Evolutionary conservation across 2,329 filamentous ascomycete species (phyloP).

Genomic region (Penicillium expansum): DNA sequence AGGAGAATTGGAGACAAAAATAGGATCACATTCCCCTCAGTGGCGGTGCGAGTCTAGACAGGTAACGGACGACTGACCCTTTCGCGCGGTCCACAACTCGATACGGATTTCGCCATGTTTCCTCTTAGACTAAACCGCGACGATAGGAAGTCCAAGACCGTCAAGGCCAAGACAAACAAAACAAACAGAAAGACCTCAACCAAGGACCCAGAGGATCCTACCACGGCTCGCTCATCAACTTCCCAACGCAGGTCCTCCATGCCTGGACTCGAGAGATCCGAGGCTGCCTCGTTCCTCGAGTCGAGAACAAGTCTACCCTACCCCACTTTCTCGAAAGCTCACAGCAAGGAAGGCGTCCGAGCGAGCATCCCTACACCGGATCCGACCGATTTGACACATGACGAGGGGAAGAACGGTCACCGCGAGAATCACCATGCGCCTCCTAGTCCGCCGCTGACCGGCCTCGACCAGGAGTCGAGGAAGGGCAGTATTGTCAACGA

Average conservation of each 20-base stretch:
- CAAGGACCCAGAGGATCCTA: slow-evolving; percentile 34
- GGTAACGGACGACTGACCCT: slow-evolving; percentile 13
- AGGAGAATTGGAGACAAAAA: slow-evolving; percentile 23
- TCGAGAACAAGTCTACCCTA: slow-evolving; percentile 63
- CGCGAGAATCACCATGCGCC: slow-evolving; percentile 39
- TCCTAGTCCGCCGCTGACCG: slow-evolving; percentile 50
- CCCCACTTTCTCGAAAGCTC: slow-evolving; percentile 81
- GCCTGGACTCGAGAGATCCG: slow-evolving; percentile 47
- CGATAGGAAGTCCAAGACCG: slow-evolving; percentile 24
- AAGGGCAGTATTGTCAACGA: slow-evolving; percentile 35
- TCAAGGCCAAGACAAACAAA: not conserved
- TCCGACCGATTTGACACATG: slow-evolving; percentile 63
- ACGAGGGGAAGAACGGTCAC: slow-evolving; percentile 38
- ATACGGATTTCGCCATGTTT: slow-evolving; percentile 31
- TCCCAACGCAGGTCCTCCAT: slow-evolving; percentile 49
- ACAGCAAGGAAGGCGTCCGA: slow-evolving; percentile 81
- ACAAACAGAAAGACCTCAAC: slow-evolving; percentile 22
- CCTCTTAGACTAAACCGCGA: slow-evolving; percentile 39
- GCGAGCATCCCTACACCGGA: slow-evolving; percentile 62
- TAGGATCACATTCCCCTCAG: slow-evolving; percentile 17
- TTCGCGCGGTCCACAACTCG: not conserved
- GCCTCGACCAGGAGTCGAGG: slow-evolving; percentile 40
- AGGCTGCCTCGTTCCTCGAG: slow-evolving; percentile 41
- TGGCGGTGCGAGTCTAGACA: not conserved
- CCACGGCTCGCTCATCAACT: slow-evolving; percentile 21